These are phyloP conservation scores for Paramyrothecium roridum DNA, from an alignment of 2,329 filamentous ascomycete genomes.

Conservation along the genomic window DNA sequence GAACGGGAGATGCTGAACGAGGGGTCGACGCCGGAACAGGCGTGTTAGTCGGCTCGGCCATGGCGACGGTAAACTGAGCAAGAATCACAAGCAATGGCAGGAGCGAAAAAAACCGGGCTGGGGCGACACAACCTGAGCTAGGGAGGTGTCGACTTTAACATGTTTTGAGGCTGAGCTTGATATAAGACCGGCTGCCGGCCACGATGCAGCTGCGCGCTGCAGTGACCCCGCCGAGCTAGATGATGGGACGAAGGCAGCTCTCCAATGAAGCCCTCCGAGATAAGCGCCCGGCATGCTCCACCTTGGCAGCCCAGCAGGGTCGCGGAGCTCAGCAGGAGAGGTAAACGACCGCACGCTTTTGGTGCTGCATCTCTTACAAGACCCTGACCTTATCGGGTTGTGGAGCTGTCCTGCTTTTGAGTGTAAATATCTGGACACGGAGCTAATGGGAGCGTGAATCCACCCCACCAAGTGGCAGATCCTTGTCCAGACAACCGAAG, in stretches of 20 bases:
- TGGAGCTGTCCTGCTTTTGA: neutral
- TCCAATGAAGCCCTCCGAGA: neutral
- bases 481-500: neutral
- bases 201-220: neutral
- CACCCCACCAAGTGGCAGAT: neutral
- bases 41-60: constrained; percentile 47
- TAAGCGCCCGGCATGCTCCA: neutral
- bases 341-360: neutral
- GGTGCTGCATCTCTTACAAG: neutral
- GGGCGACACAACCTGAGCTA: too few species aligned
- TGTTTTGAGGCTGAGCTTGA: neutral
- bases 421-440: neutral
- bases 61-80: constrained; percentile 14
- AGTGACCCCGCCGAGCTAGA: neutral
- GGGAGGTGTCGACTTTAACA: too few species aligned
- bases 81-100: neutral
- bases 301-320: neutral
- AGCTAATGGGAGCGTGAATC: neutral
- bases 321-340: neutral
- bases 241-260: neutral
- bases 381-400: neutral
- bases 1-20: constrained; percentile 37
- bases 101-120: too few species aligned
- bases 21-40: constrained; percentile 42
- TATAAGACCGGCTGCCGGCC: neutral